Base-by-base conservation (phyloP, 805 yeast species). In the Lipomyces starkeyi region DNA sequence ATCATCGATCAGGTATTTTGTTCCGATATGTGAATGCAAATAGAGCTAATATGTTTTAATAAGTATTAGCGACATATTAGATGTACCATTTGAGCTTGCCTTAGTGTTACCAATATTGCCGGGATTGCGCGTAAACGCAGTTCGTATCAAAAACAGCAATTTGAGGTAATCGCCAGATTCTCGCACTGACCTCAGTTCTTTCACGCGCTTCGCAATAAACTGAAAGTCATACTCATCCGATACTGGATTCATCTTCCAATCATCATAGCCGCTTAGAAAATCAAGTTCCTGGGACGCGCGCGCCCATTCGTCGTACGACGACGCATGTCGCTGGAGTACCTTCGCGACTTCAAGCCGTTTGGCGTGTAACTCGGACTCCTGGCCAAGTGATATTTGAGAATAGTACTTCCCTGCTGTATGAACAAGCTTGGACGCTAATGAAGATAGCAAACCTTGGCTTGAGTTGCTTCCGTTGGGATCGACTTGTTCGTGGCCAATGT, bases 51-150 rank as follows among this genome's bases (percentile, higher is more conserved):
- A 14, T n/a, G 17, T 17, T 29, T 43, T 40, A 56, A 60, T 53
- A 14, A n/a, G 52, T 62, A 20, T 35, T 54, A 8, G 1, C 43
- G 8, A 29, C 57, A 40, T 2, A 32, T 54, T 53, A 25, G 14
- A 43, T 43, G 49, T 7, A n/a, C 20, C 11, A 17, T 7, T 11
- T 17, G 22, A 17, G 49, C 62, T 25, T 49, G 65, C 71, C 61
- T 87, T 86, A 22, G 88, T 85, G 77, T 93, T 90, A 0, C 97
- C 96, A 82, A 93, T 91, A 73, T 91, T 90, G 0, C 97, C 98
- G 63, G 92, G 78, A 75, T 93, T 91, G 70, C 99, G 82, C 1
- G 86, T 84, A 91, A 97, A 90, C 29, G 90, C 87, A 0, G 97
- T 94, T 67, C 98, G 79, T 2, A 95, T 87, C 14, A 91, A 80